A percentile compares a stretch with the other conserved stretches of the same genome.
These are phyloP conservation scores for Nicotiana noctiflora DNA, from an alignment of 257 asterid genomes.

Conservation along the genomic window DNA sequence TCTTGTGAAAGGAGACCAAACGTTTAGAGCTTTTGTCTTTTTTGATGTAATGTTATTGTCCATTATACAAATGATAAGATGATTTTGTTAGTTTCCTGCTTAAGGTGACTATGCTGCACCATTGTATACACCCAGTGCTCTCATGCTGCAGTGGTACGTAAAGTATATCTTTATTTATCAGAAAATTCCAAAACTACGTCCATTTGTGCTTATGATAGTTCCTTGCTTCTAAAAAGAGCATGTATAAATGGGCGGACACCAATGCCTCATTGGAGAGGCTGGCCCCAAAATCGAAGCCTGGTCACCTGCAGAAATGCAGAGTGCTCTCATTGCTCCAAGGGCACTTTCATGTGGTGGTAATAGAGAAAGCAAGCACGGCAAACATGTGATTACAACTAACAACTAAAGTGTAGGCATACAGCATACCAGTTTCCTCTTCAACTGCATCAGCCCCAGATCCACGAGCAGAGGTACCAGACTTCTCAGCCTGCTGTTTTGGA, in stretches of 20 bases:
- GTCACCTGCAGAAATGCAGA: not conserved
- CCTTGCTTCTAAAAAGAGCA: not conserved
- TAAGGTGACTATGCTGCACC: not conserved
- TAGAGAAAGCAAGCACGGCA: not conserved
- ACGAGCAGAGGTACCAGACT: slow-evolving; percentile 38
- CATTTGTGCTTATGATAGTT: not conserved
- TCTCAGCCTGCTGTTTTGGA: slow-evolving; percentile 37
- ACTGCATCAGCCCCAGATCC: slow-evolving; percentile 32
- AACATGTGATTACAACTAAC: not conserved
- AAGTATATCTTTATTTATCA: not conserved
- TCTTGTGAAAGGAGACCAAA: not conserved
- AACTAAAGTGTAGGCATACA: slow-evolving; percentile 28
- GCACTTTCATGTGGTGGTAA: not conserved
- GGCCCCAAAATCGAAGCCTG: not conserved
- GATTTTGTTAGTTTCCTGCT: not conserved
- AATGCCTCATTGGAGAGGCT: not conserved
- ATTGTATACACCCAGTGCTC: not conserved
- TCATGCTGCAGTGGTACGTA: not conserved
- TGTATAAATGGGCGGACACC: not conserved
- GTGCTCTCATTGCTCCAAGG: not conserved
- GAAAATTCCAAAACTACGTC: not conserved
- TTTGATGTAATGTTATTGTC: not conserved
- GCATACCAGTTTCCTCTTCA: slow-evolving; percentile 56
- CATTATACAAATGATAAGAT: not conserved
- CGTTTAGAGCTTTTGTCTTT: not conserved